A percentile compares a stretch with the other conserved stretches of the same genome.
Evolutionary conservation across 306 rosid species (phyloP).

Genomic region (Cucurbita argyrosperma): DNA sequence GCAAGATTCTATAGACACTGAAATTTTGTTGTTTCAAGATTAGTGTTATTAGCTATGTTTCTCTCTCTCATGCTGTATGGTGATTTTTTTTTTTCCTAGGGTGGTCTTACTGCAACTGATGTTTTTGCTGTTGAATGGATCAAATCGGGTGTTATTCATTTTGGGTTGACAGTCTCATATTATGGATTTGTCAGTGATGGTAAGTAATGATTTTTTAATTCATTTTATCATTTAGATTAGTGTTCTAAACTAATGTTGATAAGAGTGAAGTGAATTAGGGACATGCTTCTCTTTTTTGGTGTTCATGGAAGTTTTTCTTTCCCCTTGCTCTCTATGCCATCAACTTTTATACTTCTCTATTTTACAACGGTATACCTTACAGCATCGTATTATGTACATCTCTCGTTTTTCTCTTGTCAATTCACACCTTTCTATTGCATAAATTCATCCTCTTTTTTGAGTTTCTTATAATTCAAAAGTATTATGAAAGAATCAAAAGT

Average conservation of each 20-base stretch:
- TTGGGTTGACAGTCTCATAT: conserved; percentile 90
- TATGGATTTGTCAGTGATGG: conserved; percentile 96
- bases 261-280: not conserved
- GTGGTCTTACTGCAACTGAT: conserved; percentile 95
- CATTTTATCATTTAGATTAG: not conserved
- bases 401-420: not conserved
- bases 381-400: not conserved
- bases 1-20: not conserved
- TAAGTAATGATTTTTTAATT: conserved; percentile 24
- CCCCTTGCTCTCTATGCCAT: not conserved
- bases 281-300: not conserved
- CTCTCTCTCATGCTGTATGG: not conserved
- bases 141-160: conserved; percentile 70
- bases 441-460: not conserved
- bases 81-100: conserved; percentile 45
- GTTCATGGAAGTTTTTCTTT: not conserved
- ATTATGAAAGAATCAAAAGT: not conserved
- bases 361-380: not conserved
- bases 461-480: not conserved
- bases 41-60: not conserved
- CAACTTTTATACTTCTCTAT: not conserved
- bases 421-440: not conserved
- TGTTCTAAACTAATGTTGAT: not conserved
- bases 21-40: not conserved
- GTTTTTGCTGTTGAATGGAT: conserved; percentile 97